Conservation (phyloP, 257 asterid genomes). For the Fraxinus americana region DNA sequence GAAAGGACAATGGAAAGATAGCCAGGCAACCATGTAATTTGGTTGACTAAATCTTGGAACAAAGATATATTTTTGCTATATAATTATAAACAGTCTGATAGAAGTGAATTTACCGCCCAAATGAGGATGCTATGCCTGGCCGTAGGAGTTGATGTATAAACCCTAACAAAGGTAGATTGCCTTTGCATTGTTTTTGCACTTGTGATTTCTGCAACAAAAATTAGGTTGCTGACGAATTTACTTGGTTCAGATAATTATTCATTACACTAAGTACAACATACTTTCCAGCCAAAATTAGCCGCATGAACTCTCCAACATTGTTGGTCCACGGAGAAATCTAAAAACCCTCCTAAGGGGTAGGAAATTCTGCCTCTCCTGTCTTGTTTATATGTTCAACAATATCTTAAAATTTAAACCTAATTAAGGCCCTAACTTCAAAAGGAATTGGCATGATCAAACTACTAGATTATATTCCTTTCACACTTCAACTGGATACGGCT, state of each 20-base stretch:
- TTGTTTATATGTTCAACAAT: neutral
- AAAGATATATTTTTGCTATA: slow-evolving; percentile 3
- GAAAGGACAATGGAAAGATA: neutral
- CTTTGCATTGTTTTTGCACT: slow-evolving; percentile 74
- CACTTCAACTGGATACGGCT: neutral
- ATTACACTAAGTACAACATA: neutral
- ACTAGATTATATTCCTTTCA: neutral
- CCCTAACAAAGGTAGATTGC: slow-evolving; percentile 88
- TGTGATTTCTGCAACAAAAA: slow-evolving; percentile 54
- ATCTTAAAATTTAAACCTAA: neutral
- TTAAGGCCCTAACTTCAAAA: neutral
- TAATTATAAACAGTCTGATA: neutral
- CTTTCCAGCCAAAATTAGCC: neutral
- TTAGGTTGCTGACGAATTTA: neutral
- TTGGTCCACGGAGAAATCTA: neutral
- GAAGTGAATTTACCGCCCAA: slow-evolving; percentile 72
- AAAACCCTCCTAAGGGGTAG: neutral
- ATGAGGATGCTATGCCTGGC: slow-evolving; percentile 61
- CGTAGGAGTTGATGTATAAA: slow-evolving; percentile 74
- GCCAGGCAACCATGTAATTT: neutral
- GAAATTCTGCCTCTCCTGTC: neutral
- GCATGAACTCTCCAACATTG: neutral
- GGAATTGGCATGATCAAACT: neutral
- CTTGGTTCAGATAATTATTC: neutral
- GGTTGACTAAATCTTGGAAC: neutral